Conservation (phyloP, 306 rosid genomes). For the Gillenia trifoliata region DNA sequence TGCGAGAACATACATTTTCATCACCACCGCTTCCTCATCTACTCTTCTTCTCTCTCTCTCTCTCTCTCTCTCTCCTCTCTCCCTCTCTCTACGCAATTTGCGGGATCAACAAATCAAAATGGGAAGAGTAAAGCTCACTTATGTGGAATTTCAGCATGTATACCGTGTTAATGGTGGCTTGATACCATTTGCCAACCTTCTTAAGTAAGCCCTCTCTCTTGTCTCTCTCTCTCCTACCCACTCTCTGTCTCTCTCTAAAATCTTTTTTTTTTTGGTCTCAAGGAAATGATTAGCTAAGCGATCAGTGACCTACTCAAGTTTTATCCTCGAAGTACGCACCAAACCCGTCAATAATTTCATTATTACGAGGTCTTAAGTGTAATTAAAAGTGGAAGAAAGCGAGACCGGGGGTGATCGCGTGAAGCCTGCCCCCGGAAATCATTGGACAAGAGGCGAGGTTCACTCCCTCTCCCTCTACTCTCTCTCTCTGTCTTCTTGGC, state of each 20-base stretch:
- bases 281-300: no score
- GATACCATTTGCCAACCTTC: conserved; percentile 32
- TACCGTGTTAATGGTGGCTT: conserved; percentile 25
- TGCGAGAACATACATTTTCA: no score
- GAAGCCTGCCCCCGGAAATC: neutral
- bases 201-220: conserved; percentile 24
- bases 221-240: no score
- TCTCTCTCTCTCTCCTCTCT: neutral
- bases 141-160: conserved; percentile 15
- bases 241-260: no score
- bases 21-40: no score
- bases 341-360: neutral
- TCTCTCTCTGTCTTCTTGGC: neutral
- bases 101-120: conserved; percentile 22
- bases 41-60: neutral
- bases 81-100: neutral
- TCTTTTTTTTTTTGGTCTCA: no score
- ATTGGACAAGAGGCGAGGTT: neutral
- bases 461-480: neutral
- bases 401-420: neutral
- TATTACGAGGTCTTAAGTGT: neutral
- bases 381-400: neutral
- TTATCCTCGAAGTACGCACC: no score
- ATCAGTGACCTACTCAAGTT: no score
- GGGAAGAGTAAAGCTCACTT: conserved; percentile 17